Evolutionary conservation across 306 rosid genomes (phyloP).

Genomic region (Cucurbita moschata): DNA sequence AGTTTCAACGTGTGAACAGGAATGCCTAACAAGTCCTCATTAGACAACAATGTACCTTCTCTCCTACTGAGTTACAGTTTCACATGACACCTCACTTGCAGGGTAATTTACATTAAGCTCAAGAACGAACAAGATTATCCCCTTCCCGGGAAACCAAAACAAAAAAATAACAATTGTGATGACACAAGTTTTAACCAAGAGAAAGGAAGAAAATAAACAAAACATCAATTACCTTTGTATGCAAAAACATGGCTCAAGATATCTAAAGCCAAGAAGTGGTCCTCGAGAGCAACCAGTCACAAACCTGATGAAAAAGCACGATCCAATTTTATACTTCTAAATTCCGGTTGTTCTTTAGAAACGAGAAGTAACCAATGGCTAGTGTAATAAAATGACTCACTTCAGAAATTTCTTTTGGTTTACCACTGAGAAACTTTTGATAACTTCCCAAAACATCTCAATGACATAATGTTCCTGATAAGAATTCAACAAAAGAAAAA

Average conservation of each 20-base stretch:
- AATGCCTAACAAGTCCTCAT: background rate
- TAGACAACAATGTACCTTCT: background rate
- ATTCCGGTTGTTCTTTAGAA: background rate
- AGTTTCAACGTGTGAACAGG: background rate
- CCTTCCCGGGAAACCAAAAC: background rate
- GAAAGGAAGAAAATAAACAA: background rate
- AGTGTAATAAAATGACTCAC: slow-evolving; percentile 32
- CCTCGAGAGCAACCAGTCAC: slow-evolving; percentile 98
- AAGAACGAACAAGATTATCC: background rate
- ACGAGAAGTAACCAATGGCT: background rate
- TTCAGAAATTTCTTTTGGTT: slow-evolving; percentile 79
- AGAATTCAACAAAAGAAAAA: too few relatives aligned
- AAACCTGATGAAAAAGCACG: slow-evolving; percentile 37
- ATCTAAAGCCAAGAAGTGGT: slow-evolving; percentile 84
- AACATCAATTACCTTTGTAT: slow-evolving; percentile 57
- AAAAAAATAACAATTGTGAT: background rate
- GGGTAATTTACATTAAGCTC: background rate
- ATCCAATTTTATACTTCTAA: slow-evolving; percentile 7
- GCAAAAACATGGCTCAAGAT: slow-evolving; percentile 84
- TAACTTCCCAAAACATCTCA: slow-evolving; percentile 85
- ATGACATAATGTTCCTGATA: slow-evolving; percentile 77
- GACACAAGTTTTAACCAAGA: background rate
- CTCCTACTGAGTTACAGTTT: background rate
- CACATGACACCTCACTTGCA: background rate
- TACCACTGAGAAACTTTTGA: slow-evolving; percentile 79